phyloP scores from a whole-genome alignment of 2,329 filamentous ascomycete genomes.

The Aspergillus fischeri region DNA sequence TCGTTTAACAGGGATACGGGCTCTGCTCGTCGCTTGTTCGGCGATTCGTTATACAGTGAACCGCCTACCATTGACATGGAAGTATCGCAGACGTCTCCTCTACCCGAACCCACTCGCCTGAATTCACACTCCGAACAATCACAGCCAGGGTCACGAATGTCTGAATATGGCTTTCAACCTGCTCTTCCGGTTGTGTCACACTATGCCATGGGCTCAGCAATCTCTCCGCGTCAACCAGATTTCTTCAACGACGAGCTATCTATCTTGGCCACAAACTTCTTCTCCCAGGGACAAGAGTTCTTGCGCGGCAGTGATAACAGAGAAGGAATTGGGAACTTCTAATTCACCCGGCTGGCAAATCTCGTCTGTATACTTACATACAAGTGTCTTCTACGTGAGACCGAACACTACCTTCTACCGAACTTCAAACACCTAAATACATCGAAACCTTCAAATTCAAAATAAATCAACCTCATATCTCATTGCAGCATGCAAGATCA shows the following conservation, averaged over 20 bases:
- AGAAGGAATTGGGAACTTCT: slow-evolving; percentile 32
- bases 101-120: slow-evolving; percentile 43
- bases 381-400: background rate
- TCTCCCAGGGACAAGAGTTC: slow-evolving; percentile 44
- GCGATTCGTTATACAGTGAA: slow-evolving; percentile 35
- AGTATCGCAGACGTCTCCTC: slow-evolving; percentile 41
- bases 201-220: slow-evolving; percentile 13
- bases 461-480: background rate
- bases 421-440: background rate
- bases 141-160: slow-evolving; percentile 6
- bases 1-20: slow-evolving; percentile 39
- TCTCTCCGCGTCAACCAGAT: slow-evolving; percentile 22
- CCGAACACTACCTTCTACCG: background rate
- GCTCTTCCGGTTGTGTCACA: slow-evolving; percentile 13
- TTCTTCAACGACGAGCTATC: slow-evolving; percentile 41
- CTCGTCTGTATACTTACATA: background rate
- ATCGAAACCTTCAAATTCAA: background rate
- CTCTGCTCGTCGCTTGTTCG: slow-evolving; percentile 39
- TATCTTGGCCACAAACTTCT: slow-evolving; percentile 47
- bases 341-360: background rate
- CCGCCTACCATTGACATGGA: slow-evolving; percentile 27
- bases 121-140: slow-evolving; percentile 16
- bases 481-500: background rate
- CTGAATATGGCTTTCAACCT: slow-evolving; percentile 18
- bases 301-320: slow-evolving; percentile 36